Conservation (phyloP, 2,329 filamentous ascomycete genomes). For the Sarocladium strictum region DNA sequence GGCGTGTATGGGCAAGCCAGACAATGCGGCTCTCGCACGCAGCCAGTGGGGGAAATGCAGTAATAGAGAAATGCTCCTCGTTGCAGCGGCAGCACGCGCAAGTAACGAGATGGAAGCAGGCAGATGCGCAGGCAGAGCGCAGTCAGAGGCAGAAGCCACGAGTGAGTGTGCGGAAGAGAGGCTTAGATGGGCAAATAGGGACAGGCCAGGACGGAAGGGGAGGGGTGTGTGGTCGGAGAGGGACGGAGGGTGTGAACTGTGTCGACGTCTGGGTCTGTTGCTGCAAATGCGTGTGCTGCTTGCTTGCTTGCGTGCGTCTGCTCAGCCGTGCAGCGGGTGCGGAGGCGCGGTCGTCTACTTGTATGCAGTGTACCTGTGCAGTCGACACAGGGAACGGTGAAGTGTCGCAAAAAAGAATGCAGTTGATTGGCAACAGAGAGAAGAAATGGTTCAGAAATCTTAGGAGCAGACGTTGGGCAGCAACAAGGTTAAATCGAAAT, state of each 20-base stretch:
- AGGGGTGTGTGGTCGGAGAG: neutral
- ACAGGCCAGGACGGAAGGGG: neutral
- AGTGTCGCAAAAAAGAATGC: neutral
- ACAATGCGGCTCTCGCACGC: slow-evolving; percentile 6
- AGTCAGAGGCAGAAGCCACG: neutral
- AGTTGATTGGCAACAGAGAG: neutral
- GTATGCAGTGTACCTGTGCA: too few species aligned
- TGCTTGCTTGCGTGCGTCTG: neutral
- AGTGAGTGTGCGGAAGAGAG: neutral
- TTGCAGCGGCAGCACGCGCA: neutral
- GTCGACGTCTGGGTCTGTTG: neutral
- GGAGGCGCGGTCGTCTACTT: too few species aligned
- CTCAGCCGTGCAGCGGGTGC: too few species aligned
- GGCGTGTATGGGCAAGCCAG: neutral
- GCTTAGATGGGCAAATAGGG: slow-evolving; percentile 5
- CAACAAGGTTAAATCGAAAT: neutral
- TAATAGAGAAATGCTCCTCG: too few species aligned
- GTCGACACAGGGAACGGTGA: too few species aligned
- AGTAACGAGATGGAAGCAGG: neutral
- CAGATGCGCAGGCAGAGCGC: neutral
- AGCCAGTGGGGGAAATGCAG: neutral
- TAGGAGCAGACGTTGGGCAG: neutral
- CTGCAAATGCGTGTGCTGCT: neutral
- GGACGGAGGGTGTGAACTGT: neutral
- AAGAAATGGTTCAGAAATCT: neutral